Base-by-base conservation (phyloP, 345 rosid genomes). In the Hypericum perforatum region DNA sequence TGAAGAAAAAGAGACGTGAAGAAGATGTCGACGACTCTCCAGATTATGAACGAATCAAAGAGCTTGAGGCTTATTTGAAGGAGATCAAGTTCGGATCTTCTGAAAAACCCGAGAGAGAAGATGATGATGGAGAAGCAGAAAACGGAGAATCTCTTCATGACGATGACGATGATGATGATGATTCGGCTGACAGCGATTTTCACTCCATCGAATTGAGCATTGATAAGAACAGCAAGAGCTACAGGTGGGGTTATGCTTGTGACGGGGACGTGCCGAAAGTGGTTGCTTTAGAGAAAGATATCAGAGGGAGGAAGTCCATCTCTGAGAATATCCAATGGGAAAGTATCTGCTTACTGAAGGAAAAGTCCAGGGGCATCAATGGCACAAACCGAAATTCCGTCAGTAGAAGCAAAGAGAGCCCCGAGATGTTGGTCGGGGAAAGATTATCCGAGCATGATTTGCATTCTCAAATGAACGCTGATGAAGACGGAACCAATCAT, bases 141-240 rank as follows among this genome's bases (percentile, higher is more conserved):
- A 62, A 67, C 51, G 76, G 70, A 54, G 78, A 65, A 52, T 65
- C 60, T 4, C 54, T 61, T n/a, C n/a, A n/a, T n/a, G 32, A 22
- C 4, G 32, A 22, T 0, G 81, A 71, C 5, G 50, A 13, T 5
- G 50, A 12, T 15, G 85, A 64, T 39, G 91, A 80, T 65, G 86
- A 71, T 40, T 82, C 85, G 29, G 82, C 73, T 5, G 92, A 83
- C 5, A 92, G 97, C 53, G 97, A 85, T 70, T 81, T 85, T 40
- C 95, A 88, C 60, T 88, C 98, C 43, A 85, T 92, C 53, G 98
- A 92, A 66, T 65, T 92, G 68, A 85, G 77, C 56, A 88, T 92
- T 95, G 97, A 82, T 58, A 79, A 70, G 49, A 61, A 15, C 54
- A 71, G 68, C 66, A 64, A 63, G 63, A 76, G 86, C 82, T 90